Evolutionary conservation across 768 basidiomycete species (phyloP), one percentile per base, ranked within the genome.

Genomic region (Dioszegia hungarica): DNA sequence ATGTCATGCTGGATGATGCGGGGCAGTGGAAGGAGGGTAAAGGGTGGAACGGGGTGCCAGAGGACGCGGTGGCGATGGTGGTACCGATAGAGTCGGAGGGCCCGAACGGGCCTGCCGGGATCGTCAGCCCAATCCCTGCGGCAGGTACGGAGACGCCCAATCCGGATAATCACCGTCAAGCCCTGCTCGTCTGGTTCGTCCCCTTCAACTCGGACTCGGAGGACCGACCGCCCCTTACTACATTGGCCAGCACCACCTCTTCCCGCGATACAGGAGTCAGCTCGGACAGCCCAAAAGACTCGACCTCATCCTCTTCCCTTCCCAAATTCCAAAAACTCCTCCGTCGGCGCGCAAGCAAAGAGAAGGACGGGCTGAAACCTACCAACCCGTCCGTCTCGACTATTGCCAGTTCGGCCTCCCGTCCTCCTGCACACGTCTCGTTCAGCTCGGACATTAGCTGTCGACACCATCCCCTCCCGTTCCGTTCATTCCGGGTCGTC

Each of bases 111-210:
- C 49, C 49, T 5, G 49, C 49, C 5, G 49, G 49, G 15, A 51
- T 51, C 19, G 17, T 25, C 20, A 48, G 20, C n/a, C 34, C 17
- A 3, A 25, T 37, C 33, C 25, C 17, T 10, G 20, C 33, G 9
- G 3, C 49, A 11, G 15, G 19, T 38, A 34, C n/a, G n/a, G n/a
- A n/a, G n/a, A n/a, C 54, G 22, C 54, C 54, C 4, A n/a, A n/a
- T 11, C 31, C 29, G 22, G 44, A 43, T 19, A 27, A 14, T n/a
- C 52, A 44, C 17, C 38, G 40, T 24, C 64, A 63, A 49, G 65
- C 86, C 66, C 79, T 92, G 29, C 80, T 94, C 43, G 85, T 93
- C 11, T 90, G 86, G 75, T 93, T 88, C 73, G 85, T 86, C 53
- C 82, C 83, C 0, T 81, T 82, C 68, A 78, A 77, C 45, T 67